A percentile compares a stretch with the other conserved stretches of the same genome.
These are phyloP conservation scores for Mortierella sp. DNA, from an alignment of 371 early-diverging fungal genomes.

Conservation along the genomic window DNA sequence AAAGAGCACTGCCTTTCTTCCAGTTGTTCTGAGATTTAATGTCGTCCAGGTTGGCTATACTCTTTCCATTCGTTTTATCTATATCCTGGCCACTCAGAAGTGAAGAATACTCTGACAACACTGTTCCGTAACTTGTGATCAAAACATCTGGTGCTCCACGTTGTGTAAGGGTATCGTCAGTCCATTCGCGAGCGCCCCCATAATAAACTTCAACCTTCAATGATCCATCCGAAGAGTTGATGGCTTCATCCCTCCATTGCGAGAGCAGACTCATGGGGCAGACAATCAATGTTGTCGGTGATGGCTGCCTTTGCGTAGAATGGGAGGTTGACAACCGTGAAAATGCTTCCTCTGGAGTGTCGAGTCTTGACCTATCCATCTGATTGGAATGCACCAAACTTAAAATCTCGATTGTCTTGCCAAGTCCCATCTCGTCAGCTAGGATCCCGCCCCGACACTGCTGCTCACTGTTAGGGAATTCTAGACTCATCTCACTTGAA, in stretches of 20 bases:
- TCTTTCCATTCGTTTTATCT: background rate
- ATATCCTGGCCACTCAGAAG: constrained; percentile 12
- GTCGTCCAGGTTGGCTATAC: constrained; percentile 17
- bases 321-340: constrained; percentile 38
- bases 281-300: constrained; percentile 72
- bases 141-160: constrained; percentile 66
- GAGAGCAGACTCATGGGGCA: constrained; percentile 80
- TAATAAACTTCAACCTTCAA: constrained; percentile 69
- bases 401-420: constrained; percentile 91
- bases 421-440: constrained; percentile 91
- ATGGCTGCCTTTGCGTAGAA: constrained; percentile 30
- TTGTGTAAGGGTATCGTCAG: constrained; percentile 32
- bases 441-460: constrained; percentile 78
- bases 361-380: constrained; percentile 31
- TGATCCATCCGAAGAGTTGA: constrained; percentile 61
- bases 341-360: constrained; percentile 34
- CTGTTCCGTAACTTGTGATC: constrained; percentile 77
- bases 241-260: constrained; percentile 81
- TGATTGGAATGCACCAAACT: constrained; percentile 76
- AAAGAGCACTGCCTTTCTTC: constrained; percentile 45
- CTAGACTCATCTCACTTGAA: constrained; percentile 67
- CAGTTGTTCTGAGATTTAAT: constrained; percentile 32
- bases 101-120: constrained; percentile 63
- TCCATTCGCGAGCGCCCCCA: constrained; percentile 58
- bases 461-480: constrained; percentile 65